phyloP scores from a whole-genome alignment of 768 basidiomycete genomes.

The Candolleomyces aberdarensis region DNA sequence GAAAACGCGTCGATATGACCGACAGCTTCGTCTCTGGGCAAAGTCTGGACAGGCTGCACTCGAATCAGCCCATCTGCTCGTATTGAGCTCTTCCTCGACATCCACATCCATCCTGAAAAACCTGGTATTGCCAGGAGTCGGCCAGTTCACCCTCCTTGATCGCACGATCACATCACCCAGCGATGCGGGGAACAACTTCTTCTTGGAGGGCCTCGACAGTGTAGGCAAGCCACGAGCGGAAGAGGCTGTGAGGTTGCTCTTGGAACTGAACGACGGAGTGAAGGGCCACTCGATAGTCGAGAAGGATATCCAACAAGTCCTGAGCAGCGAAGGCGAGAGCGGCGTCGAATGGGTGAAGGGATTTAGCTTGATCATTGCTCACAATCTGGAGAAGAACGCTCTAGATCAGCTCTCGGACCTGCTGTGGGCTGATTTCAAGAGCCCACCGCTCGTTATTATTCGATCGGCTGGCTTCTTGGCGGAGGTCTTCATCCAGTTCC shows the following conservation, averaged over 20 bases:
- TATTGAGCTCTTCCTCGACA: slow-evolving; percentile 79
- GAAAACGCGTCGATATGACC: slow-evolving; percentile 91
- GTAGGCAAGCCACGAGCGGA: slow-evolving; percentile 77
- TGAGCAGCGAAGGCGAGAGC: slow-evolving; percentile 38
- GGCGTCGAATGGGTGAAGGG: slow-evolving; percentile 31
- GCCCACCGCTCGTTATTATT: slow-evolving; percentile 72
- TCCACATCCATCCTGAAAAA: slow-evolving; percentile 93
- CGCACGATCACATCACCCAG: slow-evolving; percentile 52
- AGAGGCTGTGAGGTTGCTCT: slow-evolving; percentile 73
- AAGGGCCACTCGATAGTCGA: slow-evolving; percentile 58
- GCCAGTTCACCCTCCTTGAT: slow-evolving; percentile 93
- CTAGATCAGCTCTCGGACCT: slow-evolving; percentile 59
- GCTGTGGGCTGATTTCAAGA: slow-evolving; percentile 62
- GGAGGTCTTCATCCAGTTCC: slow-evolving; percentile 84
- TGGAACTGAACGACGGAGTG: slow-evolving; percentile 88
- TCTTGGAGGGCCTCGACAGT: slow-evolving; percentile 72
- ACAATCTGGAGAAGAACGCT: slow-evolving; percentile 63
- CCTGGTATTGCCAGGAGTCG: slow-evolving; percentile 92
- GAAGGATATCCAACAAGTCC: slow-evolving; percentile 51
- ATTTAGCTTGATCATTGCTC: slow-evolving; percentile 81
- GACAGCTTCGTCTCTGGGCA: slow-evolving; percentile 95
- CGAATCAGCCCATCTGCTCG: slow-evolving; percentile 78
- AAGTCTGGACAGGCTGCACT: slow-evolving; percentile 87
- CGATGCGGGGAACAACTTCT: slow-evolving; percentile 97
- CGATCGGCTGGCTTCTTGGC: slow-evolving; percentile 88